Evolutionary conservation across 306 rosid genomes (phyloP).

Genomic region (Sechiopsis laciniata): DNA sequence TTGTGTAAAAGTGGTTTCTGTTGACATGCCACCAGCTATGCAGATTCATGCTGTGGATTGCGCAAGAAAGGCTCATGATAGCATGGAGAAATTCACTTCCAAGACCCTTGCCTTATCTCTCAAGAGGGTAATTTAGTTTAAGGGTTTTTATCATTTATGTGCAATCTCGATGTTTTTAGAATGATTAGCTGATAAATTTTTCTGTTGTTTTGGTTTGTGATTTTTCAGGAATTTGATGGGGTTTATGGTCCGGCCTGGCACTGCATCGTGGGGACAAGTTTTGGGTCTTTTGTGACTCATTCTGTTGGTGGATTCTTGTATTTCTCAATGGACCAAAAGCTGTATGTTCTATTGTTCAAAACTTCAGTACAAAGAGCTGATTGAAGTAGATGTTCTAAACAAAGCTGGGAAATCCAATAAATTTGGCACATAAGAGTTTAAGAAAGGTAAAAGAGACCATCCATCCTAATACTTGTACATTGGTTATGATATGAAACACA

Average conservation of each 20-base stretch:
- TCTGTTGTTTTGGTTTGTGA: slow-evolving; percentile 10
- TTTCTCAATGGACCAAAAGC: slow-evolving; percentile 85
- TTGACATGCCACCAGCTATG: slow-evolving; percentile 96
- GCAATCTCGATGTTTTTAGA: background rate
- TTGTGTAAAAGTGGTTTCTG: slow-evolving; percentile 74
- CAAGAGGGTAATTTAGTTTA: slow-evolving; percentile 51
- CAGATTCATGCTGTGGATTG: slow-evolving; percentile 91
- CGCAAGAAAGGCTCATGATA: slow-evolving; percentile 74
- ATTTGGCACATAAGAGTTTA: background rate
- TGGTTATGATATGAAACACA: slow-evolving; percentile 1
- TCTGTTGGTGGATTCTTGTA: slow-evolving; percentile 87
- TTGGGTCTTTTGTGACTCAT: slow-evolving; percentile 96
- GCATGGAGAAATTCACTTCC: slow-evolving; percentile 88
- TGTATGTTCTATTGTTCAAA: slow-evolving; percentile 81
- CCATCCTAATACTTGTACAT: slow-evolving; percentile 20
- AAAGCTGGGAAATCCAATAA: slow-evolving; percentile 22
- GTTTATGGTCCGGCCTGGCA: too few species aligned
- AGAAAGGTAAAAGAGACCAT: slow-evolving; percentile 13
- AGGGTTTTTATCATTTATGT: background rate
- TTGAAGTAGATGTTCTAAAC: slow-evolving; percentile 1
- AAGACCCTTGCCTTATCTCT: slow-evolving; percentile 80
- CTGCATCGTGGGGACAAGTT: slow-evolving; percentile 89
- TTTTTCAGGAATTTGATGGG: slow-evolving; percentile 91
- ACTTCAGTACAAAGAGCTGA: slow-evolving; percentile 48
- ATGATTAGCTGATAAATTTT: slow-evolving; percentile 10